Percentiles rank a stretch among this genome's conserved stretches.
phyloP scores from a whole-genome alignment of 2,329 filamentous ascomycete genomes.

The Xylaria sp. region DNA sequence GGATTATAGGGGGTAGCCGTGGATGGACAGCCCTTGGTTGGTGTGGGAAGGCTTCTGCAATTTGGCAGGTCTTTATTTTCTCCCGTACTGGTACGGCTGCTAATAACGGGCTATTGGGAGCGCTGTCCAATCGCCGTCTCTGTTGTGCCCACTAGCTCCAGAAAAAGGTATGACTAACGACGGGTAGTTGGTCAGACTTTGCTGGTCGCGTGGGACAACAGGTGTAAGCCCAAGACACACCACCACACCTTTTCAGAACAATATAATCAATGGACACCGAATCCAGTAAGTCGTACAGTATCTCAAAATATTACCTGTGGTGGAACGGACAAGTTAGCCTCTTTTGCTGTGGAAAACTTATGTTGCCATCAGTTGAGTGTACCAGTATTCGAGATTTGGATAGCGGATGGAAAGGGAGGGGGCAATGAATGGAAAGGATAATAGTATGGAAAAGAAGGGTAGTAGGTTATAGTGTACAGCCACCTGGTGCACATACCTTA shows the following conservation, averaged over 20 bases:
- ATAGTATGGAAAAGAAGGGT: background rate
- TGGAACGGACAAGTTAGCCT: background rate
- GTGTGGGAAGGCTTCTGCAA: slow-evolving; percentile 17
- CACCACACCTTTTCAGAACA: background rate
- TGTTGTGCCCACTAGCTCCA: slow-evolving; percentile 26
- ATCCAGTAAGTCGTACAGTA: slow-evolving; percentile 4
- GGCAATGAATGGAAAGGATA: background rate
- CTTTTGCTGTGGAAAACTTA: background rate
- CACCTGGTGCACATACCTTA: slow-evolving; percentile 7
- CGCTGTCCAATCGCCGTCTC: slow-evolving; percentile 30
- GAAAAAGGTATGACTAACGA: slow-evolving; percentile 26
- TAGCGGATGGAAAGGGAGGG: background rate
- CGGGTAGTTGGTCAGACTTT: slow-evolving; percentile 30
- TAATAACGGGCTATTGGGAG: slow-evolving; percentile 15
- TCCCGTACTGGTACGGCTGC: slow-evolving; percentile 12
- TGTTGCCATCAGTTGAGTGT: background rate
- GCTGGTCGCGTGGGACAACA: slow-evolving; percentile 33
- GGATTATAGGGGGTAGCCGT: slow-evolving; percentile 16
- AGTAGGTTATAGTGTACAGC: background rate
- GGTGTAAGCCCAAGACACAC: slow-evolving; percentile 1
- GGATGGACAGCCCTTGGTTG: slow-evolving; percentile 17
- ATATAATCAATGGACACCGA: background rate
- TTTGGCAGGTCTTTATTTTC: slow-evolving; percentile 15
- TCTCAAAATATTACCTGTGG: background rate
- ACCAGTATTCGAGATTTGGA: background rate